Evolutionary conservation across 352 stramenopile species (phyloP).

Genomic region (Pythium folliculosum): DNA sequence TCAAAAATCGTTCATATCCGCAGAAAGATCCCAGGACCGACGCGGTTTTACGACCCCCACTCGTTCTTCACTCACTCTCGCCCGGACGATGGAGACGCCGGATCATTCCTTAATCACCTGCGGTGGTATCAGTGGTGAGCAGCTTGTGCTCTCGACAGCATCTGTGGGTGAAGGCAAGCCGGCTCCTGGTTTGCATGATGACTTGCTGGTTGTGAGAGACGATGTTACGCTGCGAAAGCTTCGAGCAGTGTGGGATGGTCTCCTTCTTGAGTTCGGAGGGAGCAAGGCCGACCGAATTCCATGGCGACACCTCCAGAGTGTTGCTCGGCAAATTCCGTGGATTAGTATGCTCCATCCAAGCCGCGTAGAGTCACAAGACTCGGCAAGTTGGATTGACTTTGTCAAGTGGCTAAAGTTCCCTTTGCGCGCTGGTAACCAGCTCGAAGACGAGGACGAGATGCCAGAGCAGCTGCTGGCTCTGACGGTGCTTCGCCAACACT

Average conservation of each 20-base stretch:
- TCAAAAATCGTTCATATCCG: not conserved
- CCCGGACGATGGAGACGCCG: not conserved
- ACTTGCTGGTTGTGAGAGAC: not conserved
- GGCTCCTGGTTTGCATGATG: not conserved
- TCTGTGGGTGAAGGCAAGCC: not conserved
- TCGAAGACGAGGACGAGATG: not conserved
- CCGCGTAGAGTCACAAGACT: too few species aligned
- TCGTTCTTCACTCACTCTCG: not conserved
- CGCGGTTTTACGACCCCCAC: too few species aligned
- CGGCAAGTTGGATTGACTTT: conserved; percentile 5
- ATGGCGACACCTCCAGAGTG: not conserved
- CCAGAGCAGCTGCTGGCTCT: conserved; percentile 13
- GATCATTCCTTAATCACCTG: not conserved
- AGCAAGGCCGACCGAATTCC: not conserved
- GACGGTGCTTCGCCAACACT: conserved; percentile 13
- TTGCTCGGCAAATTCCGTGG: not conserved
- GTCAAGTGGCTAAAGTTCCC: conserved; percentile 14
- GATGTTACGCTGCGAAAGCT: conserved; percentile 6
- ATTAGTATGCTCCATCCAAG: conserved; percentile 5
- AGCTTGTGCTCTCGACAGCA: not conserved
- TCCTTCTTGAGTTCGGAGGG: conserved; percentile 14
- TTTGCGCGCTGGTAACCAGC: not conserved
- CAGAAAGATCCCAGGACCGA: not conserved
- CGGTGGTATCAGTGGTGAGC: not conserved
- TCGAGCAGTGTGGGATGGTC: conserved; percentile 11